Conservation (phyloP, 805 yeast genomes). For the Cyberlindnera lachancei region DNA sequence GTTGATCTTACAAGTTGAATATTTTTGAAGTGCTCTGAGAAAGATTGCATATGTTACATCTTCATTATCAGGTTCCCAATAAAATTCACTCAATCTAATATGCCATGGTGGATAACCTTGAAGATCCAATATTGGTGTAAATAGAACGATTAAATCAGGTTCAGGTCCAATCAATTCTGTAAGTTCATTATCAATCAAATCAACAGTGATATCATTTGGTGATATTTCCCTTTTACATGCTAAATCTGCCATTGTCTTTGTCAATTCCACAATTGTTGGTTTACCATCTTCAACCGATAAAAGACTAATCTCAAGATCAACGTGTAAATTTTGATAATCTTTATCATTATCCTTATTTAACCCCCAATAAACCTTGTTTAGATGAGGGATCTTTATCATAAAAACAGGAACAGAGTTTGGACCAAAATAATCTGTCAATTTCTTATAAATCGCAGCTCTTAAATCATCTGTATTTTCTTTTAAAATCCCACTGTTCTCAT, state of each 20-base stretch:
- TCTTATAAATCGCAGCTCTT: conserved; percentile 46
- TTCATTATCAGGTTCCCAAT: conserved; percentile 82
- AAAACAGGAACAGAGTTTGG: conserved; percentile 57
- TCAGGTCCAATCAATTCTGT: conserved; percentile 78
- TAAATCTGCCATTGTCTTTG: conserved; percentile 77
- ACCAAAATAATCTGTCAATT: conserved; percentile 69
- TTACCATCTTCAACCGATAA: conserved; percentile 80
- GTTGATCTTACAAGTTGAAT: conserved; percentile 75
- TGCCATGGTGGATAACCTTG: conserved; percentile 99
- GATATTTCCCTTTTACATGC: conserved; percentile 53
- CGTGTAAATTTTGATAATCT: conserved; percentile 26
- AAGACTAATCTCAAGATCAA: conserved; percentile 57
- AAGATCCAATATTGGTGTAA: conserved; percentile 80
- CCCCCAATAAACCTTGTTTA: conserved; percentile 42
- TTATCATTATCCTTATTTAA: conserved; percentile 26
- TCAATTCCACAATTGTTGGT: conserved; percentile 79
- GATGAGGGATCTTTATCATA: conserved; percentile 60
- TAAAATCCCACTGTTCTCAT: conserved; percentile 71
- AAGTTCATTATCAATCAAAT: conserved; percentile 67
- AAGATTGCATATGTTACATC: conserved; percentile 79
- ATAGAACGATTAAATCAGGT: conserved; percentile 80
- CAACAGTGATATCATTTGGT: conserved; percentile 62
- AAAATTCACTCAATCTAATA: conserved; percentile 80
- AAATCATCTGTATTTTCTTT: conserved; percentile 48
- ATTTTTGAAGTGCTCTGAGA: conserved; percentile 67